phyloP scores from a whole-genome alignment of 257 asterid species.

The Handroanthus guayacan region DNA sequence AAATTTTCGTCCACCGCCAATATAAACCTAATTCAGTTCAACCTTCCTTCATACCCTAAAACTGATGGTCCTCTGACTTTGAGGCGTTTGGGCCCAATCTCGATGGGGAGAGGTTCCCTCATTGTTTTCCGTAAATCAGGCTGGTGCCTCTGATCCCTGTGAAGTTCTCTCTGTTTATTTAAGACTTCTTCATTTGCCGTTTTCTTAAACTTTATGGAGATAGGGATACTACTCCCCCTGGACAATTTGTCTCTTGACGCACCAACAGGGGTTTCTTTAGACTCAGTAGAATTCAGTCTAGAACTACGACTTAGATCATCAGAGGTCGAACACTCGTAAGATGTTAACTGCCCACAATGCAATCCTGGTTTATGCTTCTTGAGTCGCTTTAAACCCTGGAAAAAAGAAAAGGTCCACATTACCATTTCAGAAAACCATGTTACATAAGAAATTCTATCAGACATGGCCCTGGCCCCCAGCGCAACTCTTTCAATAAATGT shows the following conservation, averaged over 20 bases:
- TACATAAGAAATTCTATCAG: not conserved
- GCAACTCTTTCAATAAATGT: not conserved
- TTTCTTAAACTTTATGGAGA: constrained; percentile 70
- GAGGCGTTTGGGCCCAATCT: constrained; percentile 67
- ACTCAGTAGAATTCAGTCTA: constrained; percentile 36
- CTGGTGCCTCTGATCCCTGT: constrained; percentile 38
- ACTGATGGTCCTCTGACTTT: constrained; percentile 81
- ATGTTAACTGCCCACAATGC: constrained; percentile 39
- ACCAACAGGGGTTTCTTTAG: constrained; percentile 43
- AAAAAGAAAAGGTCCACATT: not conserved
- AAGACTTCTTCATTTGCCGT: constrained; percentile 40
- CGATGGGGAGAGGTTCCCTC: constrained; percentile 52
- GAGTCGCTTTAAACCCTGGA: constrained; percentile 69
- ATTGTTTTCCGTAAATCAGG: constrained; percentile 44
- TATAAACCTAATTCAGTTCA: constrained; percentile 36
- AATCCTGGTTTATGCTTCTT: constrained; percentile 67
- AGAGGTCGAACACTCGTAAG: constrained; percentile 44
- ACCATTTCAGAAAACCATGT: constrained; percentile 1
- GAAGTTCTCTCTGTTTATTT: constrained; percentile 41
- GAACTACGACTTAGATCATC: constrained; percentile 32
- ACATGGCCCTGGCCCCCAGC: not conserved
- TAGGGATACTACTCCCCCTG: constrained; percentile 52
- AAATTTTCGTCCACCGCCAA: constrained; percentile 1
- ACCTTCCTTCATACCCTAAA: constrained; percentile 55
- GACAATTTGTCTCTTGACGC: constrained; percentile 44